These are phyloP conservation scores for Azolla pinnata DNA, from an alignment of 75 land plant genomes.

Conservation along the genomic window DNA sequence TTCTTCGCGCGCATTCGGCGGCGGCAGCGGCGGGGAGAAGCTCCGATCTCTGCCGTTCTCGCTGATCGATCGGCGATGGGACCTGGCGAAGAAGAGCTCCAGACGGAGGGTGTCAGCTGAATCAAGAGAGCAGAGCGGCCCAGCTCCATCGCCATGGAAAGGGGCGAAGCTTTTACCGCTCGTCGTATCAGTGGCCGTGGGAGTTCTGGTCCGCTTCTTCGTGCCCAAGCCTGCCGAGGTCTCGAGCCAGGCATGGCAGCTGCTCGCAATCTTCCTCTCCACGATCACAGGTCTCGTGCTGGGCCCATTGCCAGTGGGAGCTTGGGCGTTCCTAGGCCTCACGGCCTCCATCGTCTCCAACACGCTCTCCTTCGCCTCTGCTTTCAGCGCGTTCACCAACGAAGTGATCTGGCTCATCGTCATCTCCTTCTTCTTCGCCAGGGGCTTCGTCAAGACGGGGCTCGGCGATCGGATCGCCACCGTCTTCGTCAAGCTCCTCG, in stretches of 20 bases:
- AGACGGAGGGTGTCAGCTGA: no score
- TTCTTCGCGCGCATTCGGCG: no score
- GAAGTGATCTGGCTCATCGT: slow-evolving; percentile 98
- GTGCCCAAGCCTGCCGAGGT: slow-evolving; percentile 69
- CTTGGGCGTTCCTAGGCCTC: slow-evolving; percentile 88
- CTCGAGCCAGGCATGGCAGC: slow-evolving; percentile 80
- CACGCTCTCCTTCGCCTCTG: slow-evolving; percentile 69
- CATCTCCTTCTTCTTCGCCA: slow-evolving; percentile 96
- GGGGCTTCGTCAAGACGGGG: slow-evolving; percentile 99
- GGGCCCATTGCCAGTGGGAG: slow-evolving; percentile 85
- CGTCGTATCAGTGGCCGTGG: slow-evolving; percentile 54
- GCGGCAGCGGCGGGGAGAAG: no score
- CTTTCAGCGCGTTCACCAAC: slow-evolving; percentile 84
- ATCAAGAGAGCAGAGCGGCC: no score
- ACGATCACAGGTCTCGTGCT: slow-evolving; percentile 83
- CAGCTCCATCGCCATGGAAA: slow-evolving; percentile 10
- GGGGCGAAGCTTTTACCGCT: slow-evolving; percentile 80
- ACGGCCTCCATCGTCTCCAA: slow-evolving; percentile 55
- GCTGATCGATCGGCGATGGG: no score
- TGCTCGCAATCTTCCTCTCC: slow-evolving; percentile 81
- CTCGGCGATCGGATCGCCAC: slow-evolving; percentile 92
- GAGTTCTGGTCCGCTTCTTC: slow-evolving; percentile 55
- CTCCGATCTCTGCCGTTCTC: no score
- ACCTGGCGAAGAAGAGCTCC: no score
- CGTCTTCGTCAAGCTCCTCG: slow-evolving; percentile 86